Evolutionary conservation across 495 filamentous ascomycete species (phyloP), one percentile per base, ranked within the genome.

Genomic region (Xylaria venustula): DNA sequence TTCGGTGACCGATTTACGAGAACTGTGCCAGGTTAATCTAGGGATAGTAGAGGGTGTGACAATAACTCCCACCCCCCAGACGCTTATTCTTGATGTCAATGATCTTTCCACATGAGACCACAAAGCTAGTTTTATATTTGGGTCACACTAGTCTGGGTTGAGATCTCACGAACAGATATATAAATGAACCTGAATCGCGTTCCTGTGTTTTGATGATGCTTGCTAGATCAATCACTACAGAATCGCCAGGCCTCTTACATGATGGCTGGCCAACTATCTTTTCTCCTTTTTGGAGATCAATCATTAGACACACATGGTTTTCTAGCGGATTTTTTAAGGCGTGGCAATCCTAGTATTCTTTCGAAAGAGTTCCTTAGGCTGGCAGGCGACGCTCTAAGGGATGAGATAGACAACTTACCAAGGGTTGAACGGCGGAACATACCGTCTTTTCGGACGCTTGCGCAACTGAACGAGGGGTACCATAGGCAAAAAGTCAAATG

Each of bases 241-340:
- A 51, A 59, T 60, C 36, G 63, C 12, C 63, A 61, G 58, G 59
- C 60, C 55, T 47, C 20, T 11, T 66, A 75, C 14, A 46, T 25
- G 23, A 61, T 61, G 50, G 49, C 30, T 22, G 15, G 20, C 49
- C 41, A 41, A 14, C 19, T 22, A 44, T 49, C 50, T 1, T 81
- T 77, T 66, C 73, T 81, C 67, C 75, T 89, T 66, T 91, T 92
- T 71, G 90, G 90, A 77, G 90, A 94, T 73, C 89, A 92, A 78
- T 91, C 89, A 26, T 80, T 86, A 64, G 86, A 90, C 68, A 87
- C 87, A 54, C 85, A 88, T 63, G 77, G 80, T 47, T 85, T 89
- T 52, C 77, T 93, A 63, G 81, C 78, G 77, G 80, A 77, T 62
- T 89, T 72, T 65, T 87, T 68, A 62, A 74, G 71, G 62, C 79